Base-by-base conservation (phyloP, 495 filamentous ascomycete species). In the Melanomma pulvis-pyrius region DNA sequence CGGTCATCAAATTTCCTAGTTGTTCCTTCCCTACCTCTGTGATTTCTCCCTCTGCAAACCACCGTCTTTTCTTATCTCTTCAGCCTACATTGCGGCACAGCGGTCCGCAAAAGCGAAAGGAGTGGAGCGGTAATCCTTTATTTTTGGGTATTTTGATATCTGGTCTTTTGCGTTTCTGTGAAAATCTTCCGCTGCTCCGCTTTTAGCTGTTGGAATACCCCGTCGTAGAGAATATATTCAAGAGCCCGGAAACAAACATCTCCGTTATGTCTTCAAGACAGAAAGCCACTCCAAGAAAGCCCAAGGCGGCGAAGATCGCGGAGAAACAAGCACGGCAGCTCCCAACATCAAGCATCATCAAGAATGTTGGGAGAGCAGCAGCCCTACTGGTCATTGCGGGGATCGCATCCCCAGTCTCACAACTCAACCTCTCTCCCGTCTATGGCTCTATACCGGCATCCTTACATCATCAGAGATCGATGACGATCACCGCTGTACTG, bases 391-490 rank as follows among this genome's bases (percentile, higher is more conserved):
- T 83, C 24, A 82, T 94, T 48, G 82, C 87, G n/a, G 92, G 90
- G 1, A 74, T 89, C 49, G 89, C 84, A 64, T 90, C 91, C 22
- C 87, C 86, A 59, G 84, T 91, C 57, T 94, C 91, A 25, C 82
- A 89, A 68, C 79, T 91, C 65, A 86, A 82, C 6, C 77, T 98
- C 34, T 88, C 90, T 22, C 94, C 93, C 1, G 89, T 93, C 22
- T 98, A 96, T 78, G 93, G 93, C 24, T 84, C 87, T 17, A 87
- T 92, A 24, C 88, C 93, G 11, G 75, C 91, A 0, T 82, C 85
- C 12, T 81, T 88, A 70, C 88, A 88, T 76, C 92, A 96, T 74
- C 74, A 79, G 56, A 82, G 85, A 70, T 81, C 90, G 21, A 81
- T 90, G 48, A 84, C 83, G 61, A 77, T 83, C 9, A 87, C 83